Percentiles rank a stretch among this genome's conserved stretches.
phyloP scores from a whole-genome alignment of 345 rosid genomes.

The Turritis glabra region DNA sequence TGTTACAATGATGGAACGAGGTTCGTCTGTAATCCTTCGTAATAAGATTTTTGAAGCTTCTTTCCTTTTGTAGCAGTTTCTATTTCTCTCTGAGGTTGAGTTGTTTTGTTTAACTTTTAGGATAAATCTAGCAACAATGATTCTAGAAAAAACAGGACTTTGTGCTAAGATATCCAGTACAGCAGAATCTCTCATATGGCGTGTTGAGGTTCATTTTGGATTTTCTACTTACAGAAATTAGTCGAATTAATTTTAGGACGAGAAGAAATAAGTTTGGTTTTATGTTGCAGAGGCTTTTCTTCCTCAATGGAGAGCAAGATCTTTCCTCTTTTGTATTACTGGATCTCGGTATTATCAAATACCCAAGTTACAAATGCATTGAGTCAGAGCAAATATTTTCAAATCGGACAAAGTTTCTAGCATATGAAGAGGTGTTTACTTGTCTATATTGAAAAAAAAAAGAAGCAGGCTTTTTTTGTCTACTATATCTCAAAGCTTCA shows the following conservation, averaged over 20 bases:
- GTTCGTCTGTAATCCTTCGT: constrained; percentile 37
- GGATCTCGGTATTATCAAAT: constrained; percentile 81
- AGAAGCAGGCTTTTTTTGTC: not conserved
- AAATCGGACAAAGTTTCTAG: constrained; percentile 55
- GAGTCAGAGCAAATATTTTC: constrained; percentile 60
- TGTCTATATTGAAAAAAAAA: constrained; percentile 28
- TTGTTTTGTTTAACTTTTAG: constrained; percentile 44
- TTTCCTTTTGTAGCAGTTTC: not conserved
- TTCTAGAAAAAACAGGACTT: constrained; percentile 58
- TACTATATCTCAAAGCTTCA: constrained; percentile 31
- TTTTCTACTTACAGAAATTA: not conserved
- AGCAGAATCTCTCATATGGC: constrained; percentile 77
- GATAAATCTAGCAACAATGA: constrained; percentile 47
- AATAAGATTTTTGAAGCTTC: not conserved
- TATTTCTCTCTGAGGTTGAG: not conserved
- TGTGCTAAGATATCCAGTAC: constrained; percentile 59
- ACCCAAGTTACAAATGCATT: constrained; percentile 71
- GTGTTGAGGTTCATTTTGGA: constrained; percentile 65
- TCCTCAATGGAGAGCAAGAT: constrained; percentile 90
- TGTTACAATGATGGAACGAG: constrained; percentile 55
- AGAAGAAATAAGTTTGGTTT: constrained; percentile 9
- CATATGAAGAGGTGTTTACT: constrained; percentile 83
- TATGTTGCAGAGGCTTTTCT: constrained; percentile 81
- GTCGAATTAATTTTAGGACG: not conserved
- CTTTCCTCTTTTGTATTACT: constrained; percentile 74